Percentiles rank a stretch among this genome's conserved stretches.
Evolutionary conservation across 768 basidiomycete genomes (phyloP).

Genomic region (Rickenella mellea): DNA sequence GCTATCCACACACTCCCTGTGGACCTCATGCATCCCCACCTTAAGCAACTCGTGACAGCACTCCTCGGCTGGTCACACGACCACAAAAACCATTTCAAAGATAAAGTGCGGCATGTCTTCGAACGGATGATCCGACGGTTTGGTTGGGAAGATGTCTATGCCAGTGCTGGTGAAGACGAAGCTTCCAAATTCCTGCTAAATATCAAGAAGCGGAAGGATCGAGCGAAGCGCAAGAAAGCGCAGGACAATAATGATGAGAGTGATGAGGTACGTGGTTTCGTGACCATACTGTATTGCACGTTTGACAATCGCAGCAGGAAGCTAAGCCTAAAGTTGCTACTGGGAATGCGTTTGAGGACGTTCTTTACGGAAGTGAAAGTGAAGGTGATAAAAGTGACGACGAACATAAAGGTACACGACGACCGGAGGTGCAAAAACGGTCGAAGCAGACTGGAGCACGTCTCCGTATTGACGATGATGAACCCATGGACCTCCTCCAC

Average conservation of each 20-base stretch:
- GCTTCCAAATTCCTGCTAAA: slow-evolving; percentile 83
- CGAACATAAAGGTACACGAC: slow-evolving; percentile 26
- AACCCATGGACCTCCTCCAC: slow-evolving; percentile 90
- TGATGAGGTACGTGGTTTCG: slow-evolving; percentile 33
- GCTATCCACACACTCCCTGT: slow-evolving; percentile 76
- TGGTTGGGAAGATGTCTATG: slow-evolving; percentile 75
- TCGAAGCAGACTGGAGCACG: slow-evolving; percentile 42
- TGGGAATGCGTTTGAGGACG: slow-evolving; percentile 94
- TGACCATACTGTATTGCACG: not conserved
- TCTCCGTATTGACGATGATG: slow-evolving; percentile 79
- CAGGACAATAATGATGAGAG: slow-evolving; percentile 51
- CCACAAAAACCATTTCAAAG: slow-evolving; percentile 98
- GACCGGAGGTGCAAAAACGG: slow-evolving; percentile 23
- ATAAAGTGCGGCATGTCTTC: slow-evolving; percentile 93
- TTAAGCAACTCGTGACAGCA: slow-evolving; percentile 71
- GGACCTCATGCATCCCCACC: slow-evolving; percentile 65
- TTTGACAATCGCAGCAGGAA: slow-evolving; percentile 21
- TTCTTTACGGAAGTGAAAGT: slow-evolving; percentile 93
- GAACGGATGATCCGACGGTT: slow-evolving; percentile 92
- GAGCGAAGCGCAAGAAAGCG: slow-evolving; percentile 83
- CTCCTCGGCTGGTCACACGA: slow-evolving; percentile 91
- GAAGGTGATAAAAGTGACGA: slow-evolving; percentile 71
- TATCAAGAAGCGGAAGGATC: slow-evolving; percentile 92
- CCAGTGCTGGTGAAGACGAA: slow-evolving; percentile 66
- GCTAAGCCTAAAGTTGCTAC: slow-evolving; percentile 39